phyloP scores from a whole-genome alignment of 108 stramenopile genomes.

The Nannochloropsis salina region DNA sequence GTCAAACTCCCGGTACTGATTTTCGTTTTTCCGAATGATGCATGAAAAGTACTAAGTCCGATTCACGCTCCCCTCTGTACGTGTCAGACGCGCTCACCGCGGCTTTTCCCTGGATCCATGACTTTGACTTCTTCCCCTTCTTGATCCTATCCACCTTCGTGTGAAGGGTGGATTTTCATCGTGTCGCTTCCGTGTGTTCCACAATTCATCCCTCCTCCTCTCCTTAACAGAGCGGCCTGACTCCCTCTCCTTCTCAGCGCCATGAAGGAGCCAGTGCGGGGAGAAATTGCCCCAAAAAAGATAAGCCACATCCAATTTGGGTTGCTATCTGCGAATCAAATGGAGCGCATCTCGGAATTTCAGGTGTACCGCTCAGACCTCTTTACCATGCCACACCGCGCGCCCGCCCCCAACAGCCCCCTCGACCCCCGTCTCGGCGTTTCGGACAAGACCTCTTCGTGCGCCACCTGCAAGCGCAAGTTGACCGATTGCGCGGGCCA shows the following conservation, averaged over 20 bases:
- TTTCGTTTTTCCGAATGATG: too few relatives aligned
- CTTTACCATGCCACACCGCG: conserved; percentile 82
- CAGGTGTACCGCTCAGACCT: conserved; percentile 74
- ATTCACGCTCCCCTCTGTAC: too few relatives aligned
- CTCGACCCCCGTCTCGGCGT: conserved; percentile 91
- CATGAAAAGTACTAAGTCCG: too few relatives aligned
- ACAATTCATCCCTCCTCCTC: not conserved
- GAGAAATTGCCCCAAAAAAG: conserved; percentile 66
- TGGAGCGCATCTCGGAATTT: conserved; percentile 85
- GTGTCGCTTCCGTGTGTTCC: not conserved
- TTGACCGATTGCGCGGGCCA: conserved; percentile 91
- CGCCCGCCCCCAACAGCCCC: conserved; percentile 78
- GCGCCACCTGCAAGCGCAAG: conserved; percentile 84
- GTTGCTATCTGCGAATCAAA: conserved; percentile 78
- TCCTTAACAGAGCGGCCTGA: not conserved
- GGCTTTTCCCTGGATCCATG: too few relatives aligned
- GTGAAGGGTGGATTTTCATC: too few relatives aligned
- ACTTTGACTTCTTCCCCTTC: too few relatives aligned
- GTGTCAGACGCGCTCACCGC: too few relatives aligned
- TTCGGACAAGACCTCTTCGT: conserved; percentile 73
- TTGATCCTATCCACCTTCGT: too few relatives aligned
- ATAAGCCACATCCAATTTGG: conserved; percentile 93
- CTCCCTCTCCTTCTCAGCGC: not conserved
- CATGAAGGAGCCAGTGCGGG: conserved; percentile 34
- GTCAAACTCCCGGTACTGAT: too few relatives aligned